phyloP scores from a whole-genome alignment of 768 basidiomycete species.

The Asterophora parasitica region DNA sequence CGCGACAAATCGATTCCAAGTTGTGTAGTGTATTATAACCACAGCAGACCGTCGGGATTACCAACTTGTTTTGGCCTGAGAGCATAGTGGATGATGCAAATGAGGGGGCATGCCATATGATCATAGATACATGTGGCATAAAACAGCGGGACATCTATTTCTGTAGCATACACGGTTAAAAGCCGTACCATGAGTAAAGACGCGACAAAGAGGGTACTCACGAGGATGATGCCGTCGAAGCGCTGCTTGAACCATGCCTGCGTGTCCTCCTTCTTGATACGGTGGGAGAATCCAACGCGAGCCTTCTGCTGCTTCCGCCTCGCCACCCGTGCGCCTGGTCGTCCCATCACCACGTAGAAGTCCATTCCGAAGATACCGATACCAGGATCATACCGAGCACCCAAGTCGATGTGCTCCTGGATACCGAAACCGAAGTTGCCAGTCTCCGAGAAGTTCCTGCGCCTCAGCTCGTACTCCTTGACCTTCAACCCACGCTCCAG shows the following conservation, averaged over 20 bases:
- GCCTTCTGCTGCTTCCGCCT: slow-evolving; percentile 87
- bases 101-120: slow-evolving; percentile 18
- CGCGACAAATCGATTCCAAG: neutral
- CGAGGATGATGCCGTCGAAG: slow-evolving; percentile 96
- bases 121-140: slow-evolving; percentile 19
- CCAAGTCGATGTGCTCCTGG: slow-evolving; percentile 98
- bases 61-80: slow-evolving; percentile 4
- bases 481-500: slow-evolving; percentile 98
- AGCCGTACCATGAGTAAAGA: neutral
- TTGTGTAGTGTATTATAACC: neutral
- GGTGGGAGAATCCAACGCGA: slow-evolving; percentile 82
- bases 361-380: slow-evolving; percentile 99
- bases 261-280: slow-evolving; percentile 93
- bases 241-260: slow-evolving; percentile 99
- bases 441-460: slow-evolving; percentile 96
- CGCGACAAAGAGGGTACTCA: slow-evolving; percentile 32
- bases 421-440: slow-evolving; percentile 99
- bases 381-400: slow-evolving; percentile 95
- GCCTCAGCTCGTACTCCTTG: slow-evolving; percentile 98
- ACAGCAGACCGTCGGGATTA: neutral
- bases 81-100: slow-evolving; percentile 12
- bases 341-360: slow-evolving; percentile 97
- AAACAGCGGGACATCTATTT: slow-evolving; percentile 16
- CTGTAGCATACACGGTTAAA: slow-evolving; percentile 6
- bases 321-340: slow-evolving; percentile 89